phyloP scores from a whole-genome alignment of 768 basidiomycete genomes.

The Neoboletus magnificus region DNA sequence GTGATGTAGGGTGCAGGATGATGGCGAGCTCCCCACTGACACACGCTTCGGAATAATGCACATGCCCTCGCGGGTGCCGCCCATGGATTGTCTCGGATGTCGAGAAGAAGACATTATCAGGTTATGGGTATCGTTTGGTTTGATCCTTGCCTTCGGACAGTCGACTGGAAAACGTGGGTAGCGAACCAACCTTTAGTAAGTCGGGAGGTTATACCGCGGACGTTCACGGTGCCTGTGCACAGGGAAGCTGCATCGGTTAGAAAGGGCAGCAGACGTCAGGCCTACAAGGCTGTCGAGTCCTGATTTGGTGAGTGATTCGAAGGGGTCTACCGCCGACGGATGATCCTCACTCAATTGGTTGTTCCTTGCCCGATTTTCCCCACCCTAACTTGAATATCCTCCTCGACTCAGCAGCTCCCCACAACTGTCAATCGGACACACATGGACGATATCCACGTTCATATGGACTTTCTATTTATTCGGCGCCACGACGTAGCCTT shows the following conservation, averaged over 20 bases:
- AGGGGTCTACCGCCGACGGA: background rate
- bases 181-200: background rate
- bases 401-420: background rate
- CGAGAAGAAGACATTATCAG: background rate
- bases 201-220: too few species aligned
- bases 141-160: background rate
- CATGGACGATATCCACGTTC: constrained; percentile 6
- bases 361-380: background rate
- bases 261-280: too few species aligned
- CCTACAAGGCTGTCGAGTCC: too few species aligned
- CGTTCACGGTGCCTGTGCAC: too few species aligned
- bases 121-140: background rate
- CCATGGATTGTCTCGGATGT: constrained; percentile 1
- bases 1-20: background rate
- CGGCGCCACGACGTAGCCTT: background rate
- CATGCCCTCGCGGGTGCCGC: background rate
- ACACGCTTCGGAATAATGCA: background rate
- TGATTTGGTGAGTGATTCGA: too few species aligned
- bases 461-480: constrained; percentile 8
- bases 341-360: background rate
- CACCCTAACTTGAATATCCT: background rate
- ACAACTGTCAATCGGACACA: background rate
- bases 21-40: background rate
- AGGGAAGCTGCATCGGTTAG: too few species aligned
- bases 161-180: background rate